Base-by-base conservation (phyloP, 768 basidiomycete genomes). In the Fistulinella prunicolor region DNA sequence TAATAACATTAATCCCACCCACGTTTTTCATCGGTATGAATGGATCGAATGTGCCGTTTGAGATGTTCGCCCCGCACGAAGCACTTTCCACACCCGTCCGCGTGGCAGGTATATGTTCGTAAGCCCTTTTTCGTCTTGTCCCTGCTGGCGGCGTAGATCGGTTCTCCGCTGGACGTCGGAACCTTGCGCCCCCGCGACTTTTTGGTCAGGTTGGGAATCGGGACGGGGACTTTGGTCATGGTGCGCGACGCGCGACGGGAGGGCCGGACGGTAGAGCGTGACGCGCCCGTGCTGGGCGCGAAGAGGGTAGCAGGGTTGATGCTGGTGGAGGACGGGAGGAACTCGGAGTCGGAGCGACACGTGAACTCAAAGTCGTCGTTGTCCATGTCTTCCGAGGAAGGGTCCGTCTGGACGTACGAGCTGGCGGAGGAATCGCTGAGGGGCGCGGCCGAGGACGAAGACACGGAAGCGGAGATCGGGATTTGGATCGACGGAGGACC, bases 11-110 rank as follows among this genome's bases (percentile, higher is more conserved):
- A n/a, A n/a, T n/a, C n/a, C n/a, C 1, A 75, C 88, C 67, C 56
- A 91, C 89, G 86, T 74, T 86, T 89, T 59, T 90, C 88, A 55
- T 87, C 73, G 2, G 89, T 90, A 65, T 93, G 89, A 41, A 93
- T 84, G 45, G 82, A 83, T 49, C 84, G 67, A 17, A 91, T 77
- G 69, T 92, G 90, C 22, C 90, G 71, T 68, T 90, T 89, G 48
- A 94, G 70, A 65, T 93, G 90, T 56, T 91, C 88, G 1, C 83
- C 79, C 2, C 90, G 73, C 30, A 80, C 80, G 58, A 94, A 94
- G 47, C 83, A 82, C 70, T 90, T 90, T 16, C 81, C 81, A 56
- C 90, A 93, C 1, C 79, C 86, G 1, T 78, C 70, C 0, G 86
- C 86, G 17, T 74, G 72, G 63, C 89, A 92, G 50, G 79, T 72